Evolutionary conservation across 1,139 yeast species (phyloP), one percentile per base, ranked within the genome.

Genomic region (Debaryomyces robertsiae): DNA sequence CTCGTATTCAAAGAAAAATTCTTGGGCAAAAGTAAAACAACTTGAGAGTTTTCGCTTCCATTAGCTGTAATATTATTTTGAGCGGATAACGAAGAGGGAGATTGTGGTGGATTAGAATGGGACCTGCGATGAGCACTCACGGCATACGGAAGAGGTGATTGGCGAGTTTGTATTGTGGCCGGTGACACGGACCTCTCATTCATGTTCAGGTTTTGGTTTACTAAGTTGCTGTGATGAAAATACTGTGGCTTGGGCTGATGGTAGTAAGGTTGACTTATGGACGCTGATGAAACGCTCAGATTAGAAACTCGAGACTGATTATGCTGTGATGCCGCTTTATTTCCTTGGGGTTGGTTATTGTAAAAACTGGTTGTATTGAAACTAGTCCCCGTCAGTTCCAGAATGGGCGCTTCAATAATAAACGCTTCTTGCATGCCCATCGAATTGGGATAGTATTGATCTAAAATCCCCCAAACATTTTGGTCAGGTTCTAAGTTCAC

Each of bases 401-500:
- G 16, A 7, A 40, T 48, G 2, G 77, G 75, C 0, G 68, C 61
- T 18, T 77, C 84, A 9, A 85, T 72, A 2, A 84, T 57, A 15
- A 86, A 69, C 0, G 95, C 87, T 44, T 85, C 90, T 15, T 66
- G 63, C 76, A 84, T 78, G 2, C 61, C 47, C 91, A 85, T 86
- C 0, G 91, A 91, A 13, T 68, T 59, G 0, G 93, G 90, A 54
- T 67, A 86, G 52, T 76, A 74, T 23, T 66, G 66, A 45, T 84
- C 90, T 14, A 87, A 52, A 0, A 85, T 49, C 9, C 67, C 63
- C 77, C 81, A 81, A 2, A 87, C 82, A 25, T 69, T 58, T 41
- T 76, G 79, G 55, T 87, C 94, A 0, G 95, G 89, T 43, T 78
- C 82, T 15, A 84, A 58, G n/a, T 61, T 59, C 17, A 58, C 45